Percentiles rank a stretch among this genome's conserved stretches.
Conservation (phyloP, 2,329 filamentous ascomycete genomes). For the Cladosporium austrohemisphaericum region DNA sequence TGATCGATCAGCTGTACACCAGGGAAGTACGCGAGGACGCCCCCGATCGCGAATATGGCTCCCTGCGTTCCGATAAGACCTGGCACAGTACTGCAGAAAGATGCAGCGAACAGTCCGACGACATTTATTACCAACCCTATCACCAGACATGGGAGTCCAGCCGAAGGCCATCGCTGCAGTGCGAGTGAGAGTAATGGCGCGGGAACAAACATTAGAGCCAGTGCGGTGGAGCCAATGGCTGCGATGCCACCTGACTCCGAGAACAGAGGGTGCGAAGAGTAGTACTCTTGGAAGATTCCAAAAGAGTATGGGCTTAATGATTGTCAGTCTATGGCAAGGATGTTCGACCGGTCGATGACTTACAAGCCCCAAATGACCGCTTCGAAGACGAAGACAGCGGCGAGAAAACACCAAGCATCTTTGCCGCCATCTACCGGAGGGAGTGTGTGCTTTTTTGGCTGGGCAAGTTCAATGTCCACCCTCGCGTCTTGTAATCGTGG, state of each 20-base stretch:
- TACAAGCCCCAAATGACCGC: not conserved
- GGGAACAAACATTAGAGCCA: slow-evolving; percentile 42
- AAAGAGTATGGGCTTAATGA: too few relatives aligned
- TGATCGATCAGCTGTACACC: slow-evolving; percentile 49
- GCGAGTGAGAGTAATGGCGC: slow-evolving; percentile 38
- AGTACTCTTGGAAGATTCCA: slow-evolving; percentile 24
- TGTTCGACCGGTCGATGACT: too few relatives aligned
- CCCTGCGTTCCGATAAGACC: slow-evolving; percentile 39
- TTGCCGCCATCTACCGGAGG: not conserved
- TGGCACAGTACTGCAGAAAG: slow-evolving; percentile 33
- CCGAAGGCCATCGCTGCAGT: slow-evolving; percentile 34
- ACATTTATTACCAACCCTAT: slow-evolving; percentile 35
- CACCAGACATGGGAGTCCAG: slow-evolving; percentile 32
- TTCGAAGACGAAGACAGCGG: not conserved
- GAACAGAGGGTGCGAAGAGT: slow-evolving; percentile 18
- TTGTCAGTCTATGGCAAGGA: too few relatives aligned
- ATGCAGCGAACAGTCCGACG: slow-evolving; percentile 31
- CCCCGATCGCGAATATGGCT: slow-evolving; percentile 40
- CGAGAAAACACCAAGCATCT: not conserved
- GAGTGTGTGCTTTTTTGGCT: too few relatives aligned
- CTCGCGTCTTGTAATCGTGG: too few relatives aligned
- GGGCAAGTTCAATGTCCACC: too few relatives aligned
- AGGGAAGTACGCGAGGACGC: slow-evolving; percentile 48
- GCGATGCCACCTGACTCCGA: slow-evolving; percentile 33
- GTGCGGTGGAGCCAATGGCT: slow-evolving; percentile 39